Conservation (phyloP, 768 basidiomycete genomes). For the Lactarius indigo region DNA sequence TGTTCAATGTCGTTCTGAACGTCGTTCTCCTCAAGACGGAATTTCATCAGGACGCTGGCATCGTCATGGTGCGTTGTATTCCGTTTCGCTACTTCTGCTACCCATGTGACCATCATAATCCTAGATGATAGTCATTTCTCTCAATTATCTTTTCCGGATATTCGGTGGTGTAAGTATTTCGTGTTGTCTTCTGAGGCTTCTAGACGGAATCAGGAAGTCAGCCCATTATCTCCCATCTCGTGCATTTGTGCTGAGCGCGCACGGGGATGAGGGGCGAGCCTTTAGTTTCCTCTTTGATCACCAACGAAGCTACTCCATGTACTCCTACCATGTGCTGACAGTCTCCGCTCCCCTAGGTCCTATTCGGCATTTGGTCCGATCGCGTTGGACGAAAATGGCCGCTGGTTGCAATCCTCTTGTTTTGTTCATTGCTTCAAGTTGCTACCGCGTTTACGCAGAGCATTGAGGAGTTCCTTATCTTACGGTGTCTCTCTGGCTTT, state of each 20-base stretch:
- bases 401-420: constrained; percentile 65
- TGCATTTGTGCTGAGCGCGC: background rate
- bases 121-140: constrained; percentile 75
- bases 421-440: constrained; percentile 73
- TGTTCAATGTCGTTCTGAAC: constrained; percentile 69
- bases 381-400: constrained; percentile 94
- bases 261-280: background rate
- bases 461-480: constrained; percentile 72
- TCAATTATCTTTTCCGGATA: constrained; percentile 86
- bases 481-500: constrained; percentile 79
- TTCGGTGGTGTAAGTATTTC: constrained; percentile 54
- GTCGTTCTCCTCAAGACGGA: constrained; percentile 43
- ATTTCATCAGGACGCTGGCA: constrained; percentile 39
- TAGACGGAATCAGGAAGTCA: too few relatives aligned
- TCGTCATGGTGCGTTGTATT: constrained; percentile 40
- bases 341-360: constrained; percentile 34
- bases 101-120: background rate
- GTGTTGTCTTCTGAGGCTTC: background rate
- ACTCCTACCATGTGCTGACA: background rate
- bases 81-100: background rate
- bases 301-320: background rate
- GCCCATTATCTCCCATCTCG: background rate
- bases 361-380: constrained; percentile 82
- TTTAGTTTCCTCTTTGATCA: background rate
- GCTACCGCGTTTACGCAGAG: constrained; percentile 77